Conservation (phyloP, 2,329 filamentous ascomycete genomes). For the Byssothecium circinans region DNA sequence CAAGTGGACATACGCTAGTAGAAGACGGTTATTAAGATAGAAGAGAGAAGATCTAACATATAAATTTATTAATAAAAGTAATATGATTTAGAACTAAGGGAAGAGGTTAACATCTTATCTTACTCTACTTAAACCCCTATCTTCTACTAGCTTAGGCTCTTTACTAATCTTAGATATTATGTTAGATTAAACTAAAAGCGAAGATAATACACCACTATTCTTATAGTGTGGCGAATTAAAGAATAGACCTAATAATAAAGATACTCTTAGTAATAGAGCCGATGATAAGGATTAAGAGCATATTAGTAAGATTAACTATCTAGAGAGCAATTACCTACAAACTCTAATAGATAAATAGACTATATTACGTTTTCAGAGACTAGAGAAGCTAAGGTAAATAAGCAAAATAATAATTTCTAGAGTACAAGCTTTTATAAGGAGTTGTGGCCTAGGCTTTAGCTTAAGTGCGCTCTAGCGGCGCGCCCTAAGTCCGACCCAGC, state of each 20-base stretch:
- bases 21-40: slow-evolving; percentile 5
- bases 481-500: slow-evolving; percentile 6
- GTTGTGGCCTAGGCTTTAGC: slow-evolving; percentile 7
- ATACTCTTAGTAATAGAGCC: neutral
- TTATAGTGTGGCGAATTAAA: slow-evolving; percentile 10
- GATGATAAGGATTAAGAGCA: slow-evolving; percentile 6
- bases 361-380: slow-evolving; percentile 6
- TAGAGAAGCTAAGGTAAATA: slow-evolving; percentile 9
- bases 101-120: slow-evolving; percentile 5
- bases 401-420: slow-evolving; percentile 9
- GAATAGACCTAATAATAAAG: slow-evolving; percentile 9
- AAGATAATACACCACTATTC: slow-evolving; percentile 11
- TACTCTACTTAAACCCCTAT: slow-evolving; percentile 8
- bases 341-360: slow-evolving; percentile 12
- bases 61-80: slow-evolving; percentile 11
- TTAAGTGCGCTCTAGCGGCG: slow-evolving; percentile 6
- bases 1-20: slow-evolving; percentile 3
- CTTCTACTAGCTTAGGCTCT: slow-evolving; percentile 7
- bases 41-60: slow-evolving; percentile 10
- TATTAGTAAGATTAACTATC: slow-evolving; percentile 11
- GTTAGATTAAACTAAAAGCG: neutral
- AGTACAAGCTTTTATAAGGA: slow-evolving; percentile 9
- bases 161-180: neutral
- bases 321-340: slow-evolving; percentile 11
- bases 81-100: slow-evolving; percentile 10